Conservation (phyloP, 2,329 filamentous ascomycete species). For the Fusarium incarnatum region DNA sequence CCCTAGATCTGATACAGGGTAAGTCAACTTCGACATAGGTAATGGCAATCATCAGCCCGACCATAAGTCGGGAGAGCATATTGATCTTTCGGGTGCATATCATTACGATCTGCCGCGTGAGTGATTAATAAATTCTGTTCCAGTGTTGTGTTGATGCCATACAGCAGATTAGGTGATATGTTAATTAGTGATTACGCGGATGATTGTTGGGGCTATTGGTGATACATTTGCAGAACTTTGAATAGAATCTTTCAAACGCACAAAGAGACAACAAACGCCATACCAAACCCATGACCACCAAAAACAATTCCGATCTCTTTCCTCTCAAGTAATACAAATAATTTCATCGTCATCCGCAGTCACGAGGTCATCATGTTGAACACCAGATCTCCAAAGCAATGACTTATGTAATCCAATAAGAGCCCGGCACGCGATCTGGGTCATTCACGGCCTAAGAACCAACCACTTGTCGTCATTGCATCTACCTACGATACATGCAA, state of each 20-base stretch:
- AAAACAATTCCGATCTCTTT: background rate
- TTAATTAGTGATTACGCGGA: background rate
- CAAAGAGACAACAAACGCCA: background rate
- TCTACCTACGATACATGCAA: slow-evolving; percentile 1
- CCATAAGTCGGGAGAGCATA: background rate
- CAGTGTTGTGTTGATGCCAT: background rate
- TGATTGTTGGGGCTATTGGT: background rate
- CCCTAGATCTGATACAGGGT: background rate
- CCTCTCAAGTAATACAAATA: background rate
- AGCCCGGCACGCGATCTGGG: slow-evolving; percentile 27
- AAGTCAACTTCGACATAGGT: background rate
- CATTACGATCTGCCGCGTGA: background rate
- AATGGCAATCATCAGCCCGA: background rate
- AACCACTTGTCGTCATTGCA: slow-evolving; percentile 32
- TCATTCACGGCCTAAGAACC: slow-evolving; percentile 25
- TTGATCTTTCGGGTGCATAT: background rate
- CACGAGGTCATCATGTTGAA: slow-evolving; percentile 21
- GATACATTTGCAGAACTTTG: background rate
- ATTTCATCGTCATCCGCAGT: background rate
- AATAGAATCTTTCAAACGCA: background rate
- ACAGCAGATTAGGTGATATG: background rate
- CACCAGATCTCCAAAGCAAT: slow-evolving; percentile 1
- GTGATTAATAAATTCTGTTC: background rate
- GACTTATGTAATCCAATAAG: slow-evolving; percentile 35
- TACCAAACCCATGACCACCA: background rate